phyloP scores from a whole-genome alignment of 2,329 filamentous ascomycete genomes.

The Claviceps sorghi region DNA sequence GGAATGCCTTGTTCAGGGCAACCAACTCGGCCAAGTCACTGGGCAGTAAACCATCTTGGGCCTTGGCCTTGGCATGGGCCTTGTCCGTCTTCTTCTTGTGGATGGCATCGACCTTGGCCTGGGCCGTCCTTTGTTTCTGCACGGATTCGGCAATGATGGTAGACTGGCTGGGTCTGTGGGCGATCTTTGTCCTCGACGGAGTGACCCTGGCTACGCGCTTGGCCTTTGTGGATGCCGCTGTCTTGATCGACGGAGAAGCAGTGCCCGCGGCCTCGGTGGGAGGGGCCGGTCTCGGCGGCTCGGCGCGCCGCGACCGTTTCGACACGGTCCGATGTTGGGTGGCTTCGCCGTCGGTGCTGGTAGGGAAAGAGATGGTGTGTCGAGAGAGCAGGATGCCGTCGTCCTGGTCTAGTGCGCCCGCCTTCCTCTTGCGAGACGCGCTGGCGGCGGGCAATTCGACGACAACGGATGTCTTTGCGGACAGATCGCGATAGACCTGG shows the following conservation, averaged over 20 bases:
- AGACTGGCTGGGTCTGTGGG: constrained; percentile 17
- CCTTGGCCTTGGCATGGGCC: constrained; percentile 13
- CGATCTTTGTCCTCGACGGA: constrained; percentile 15
- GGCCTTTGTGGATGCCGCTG: constrained; percentile 11
- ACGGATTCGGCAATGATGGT: constrained; percentile 19
- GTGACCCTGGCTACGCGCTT: constrained; percentile 18
- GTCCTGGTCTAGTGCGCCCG: constrained; percentile 13
- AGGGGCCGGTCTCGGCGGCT: constrained; percentile 7
- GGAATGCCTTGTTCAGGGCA: constrained; percentile 49
- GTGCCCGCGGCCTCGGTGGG: background rate
- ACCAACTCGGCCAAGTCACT: constrained; percentile 44
- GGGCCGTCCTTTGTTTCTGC: constrained; percentile 14
- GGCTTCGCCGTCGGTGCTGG: constrained; percentile 20
- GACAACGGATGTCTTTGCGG: constrained; percentile 20
- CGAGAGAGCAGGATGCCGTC: constrained; percentile 11
- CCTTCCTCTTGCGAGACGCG: constrained; percentile 25
- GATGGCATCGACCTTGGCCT: constrained; percentile 25
- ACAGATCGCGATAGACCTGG: constrained; percentile 11
- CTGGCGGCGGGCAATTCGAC: constrained; percentile 12
- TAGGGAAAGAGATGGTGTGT: constrained; percentile 18
- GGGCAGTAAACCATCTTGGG: constrained; percentile 24
- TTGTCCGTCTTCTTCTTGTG: constrained; percentile 15
- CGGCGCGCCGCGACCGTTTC: constrained; percentile 10
- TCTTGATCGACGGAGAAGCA: background rate
- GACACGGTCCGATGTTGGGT: background rate